phyloP scores from a whole-genome alignment of 140 eudicot genomes.

The Anethum foeniculum region DNA sequence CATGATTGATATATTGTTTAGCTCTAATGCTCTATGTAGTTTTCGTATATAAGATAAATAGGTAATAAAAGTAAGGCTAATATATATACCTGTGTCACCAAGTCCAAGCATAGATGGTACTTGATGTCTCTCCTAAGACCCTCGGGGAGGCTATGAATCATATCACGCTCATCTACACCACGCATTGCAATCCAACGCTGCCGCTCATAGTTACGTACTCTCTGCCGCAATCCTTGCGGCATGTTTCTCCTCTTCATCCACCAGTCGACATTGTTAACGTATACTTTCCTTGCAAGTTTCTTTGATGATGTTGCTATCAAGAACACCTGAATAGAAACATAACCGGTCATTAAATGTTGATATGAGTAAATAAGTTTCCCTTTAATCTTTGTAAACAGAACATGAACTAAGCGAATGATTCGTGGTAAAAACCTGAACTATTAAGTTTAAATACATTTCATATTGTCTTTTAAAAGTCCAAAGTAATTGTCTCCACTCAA shows the following conservation, averaged over 20 bases:
- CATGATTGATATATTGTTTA: neutral
- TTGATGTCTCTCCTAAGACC: conserved; percentile 97
- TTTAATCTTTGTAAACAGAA: neutral
- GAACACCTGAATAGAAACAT: conserved; percentile 50
- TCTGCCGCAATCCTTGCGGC: conserved; percentile 56
- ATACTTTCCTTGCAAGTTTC: conserved; percentile 86
- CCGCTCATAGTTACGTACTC: conserved; percentile 81
- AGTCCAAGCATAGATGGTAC: conserved; percentile 86
- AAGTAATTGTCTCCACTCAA: neutral
- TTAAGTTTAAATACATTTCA: neutral
- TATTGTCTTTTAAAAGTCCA: neutral
- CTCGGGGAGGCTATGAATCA: conserved; percentile 85
- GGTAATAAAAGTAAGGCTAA: neutral
- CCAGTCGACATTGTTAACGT: conserved; percentile 89
- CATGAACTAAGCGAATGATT: neutral
- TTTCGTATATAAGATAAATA: neutral
- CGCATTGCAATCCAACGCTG: conserved; percentile 99
- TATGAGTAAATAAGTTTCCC: neutral
- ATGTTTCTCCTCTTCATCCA: conserved; percentile 87
- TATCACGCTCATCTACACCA: conserved; percentile 92
- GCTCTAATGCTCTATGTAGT: neutral
- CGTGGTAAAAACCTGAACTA: neutral
- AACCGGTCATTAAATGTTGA: neutral
- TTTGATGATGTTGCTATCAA: conserved; percentile 89
- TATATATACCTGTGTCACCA: conserved; percentile 66